Percentiles rank a stretch among this genome's conserved stretches.
phyloP scores from a whole-genome alignment of 352 stramenopile genomes.

The Globisporangium rhizosaccharum region DNA sequence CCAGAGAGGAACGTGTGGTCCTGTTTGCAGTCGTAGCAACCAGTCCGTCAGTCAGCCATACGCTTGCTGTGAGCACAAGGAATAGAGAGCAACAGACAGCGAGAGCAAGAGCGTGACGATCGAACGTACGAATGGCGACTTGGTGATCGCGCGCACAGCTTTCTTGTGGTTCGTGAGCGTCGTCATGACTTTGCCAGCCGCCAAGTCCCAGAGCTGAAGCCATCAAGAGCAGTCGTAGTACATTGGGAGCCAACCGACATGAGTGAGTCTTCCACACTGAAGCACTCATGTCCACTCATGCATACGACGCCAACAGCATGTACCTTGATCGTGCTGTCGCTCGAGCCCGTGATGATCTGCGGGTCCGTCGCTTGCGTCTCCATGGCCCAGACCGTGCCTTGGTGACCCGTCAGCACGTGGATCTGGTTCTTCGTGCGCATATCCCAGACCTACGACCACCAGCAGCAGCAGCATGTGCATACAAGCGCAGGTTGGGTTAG shows the following conservation, averaged over 20 bases:
- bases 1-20: conserved; percentile 97
- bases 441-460: conserved; percentile 91
- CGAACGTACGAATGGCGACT: conserved; percentile 70
- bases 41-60: background rate
- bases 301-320: background rate
- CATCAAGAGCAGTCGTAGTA: background rate
- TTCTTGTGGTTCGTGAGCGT: conserved; percentile 99
- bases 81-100: background rate
- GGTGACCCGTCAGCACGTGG: conserved; percentile 95
- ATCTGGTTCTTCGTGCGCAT: conserved; percentile 99
- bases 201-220: conserved; percentile 95
- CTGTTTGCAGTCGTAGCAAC: conserved; percentile 13
- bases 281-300: background rate
- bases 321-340: conserved; percentile 94
- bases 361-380: conserved; percentile 96
- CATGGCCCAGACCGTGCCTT: conserved; percentile 94
- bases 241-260: background rate
- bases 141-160: conserved; percentile 89
- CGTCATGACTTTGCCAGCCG: conserved; percentile 96
- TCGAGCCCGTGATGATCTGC: conserved; percentile 90
- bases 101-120: too few relatives aligned
- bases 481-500: background rate
- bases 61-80: background rate
- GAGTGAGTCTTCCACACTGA: background rate
- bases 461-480: background rate